phyloP scores from a whole-genome alignment of 148 eudicot genomes.

The Rhododendron kiyosumense region DNA sequence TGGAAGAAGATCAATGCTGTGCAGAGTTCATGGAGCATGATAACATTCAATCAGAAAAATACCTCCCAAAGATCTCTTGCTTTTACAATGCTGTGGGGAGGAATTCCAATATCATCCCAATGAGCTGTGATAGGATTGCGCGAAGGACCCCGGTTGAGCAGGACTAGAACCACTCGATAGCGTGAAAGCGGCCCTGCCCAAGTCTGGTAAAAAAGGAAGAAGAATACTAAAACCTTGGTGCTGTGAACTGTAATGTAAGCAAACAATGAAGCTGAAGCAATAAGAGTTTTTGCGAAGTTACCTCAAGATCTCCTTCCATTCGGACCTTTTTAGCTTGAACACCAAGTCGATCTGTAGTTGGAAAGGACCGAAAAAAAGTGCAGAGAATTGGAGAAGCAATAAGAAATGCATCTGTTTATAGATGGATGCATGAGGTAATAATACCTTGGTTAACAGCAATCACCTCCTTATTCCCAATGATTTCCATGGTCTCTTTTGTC shows the following conservation, averaged over 20 bases:
- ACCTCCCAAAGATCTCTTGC: slow-evolving; percentile 82
- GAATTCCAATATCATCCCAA: slow-evolving; percentile 76
- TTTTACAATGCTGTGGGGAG: slow-evolving; percentile 34
- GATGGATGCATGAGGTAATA: background rate
- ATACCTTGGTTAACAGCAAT: slow-evolving; percentile 80
- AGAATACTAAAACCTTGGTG: background rate
- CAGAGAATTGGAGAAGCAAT: background rate
- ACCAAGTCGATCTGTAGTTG: slow-evolving; percentile 60
- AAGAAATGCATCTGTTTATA: background rate
- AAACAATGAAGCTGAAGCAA: background rate
- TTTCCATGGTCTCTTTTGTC: slow-evolving; percentile 46
- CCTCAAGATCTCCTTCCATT: slow-evolving; percentile 64
- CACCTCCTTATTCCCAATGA: slow-evolving; percentile 58
- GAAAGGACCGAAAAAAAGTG: background rate
- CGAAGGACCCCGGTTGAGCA: slow-evolving; percentile 40
- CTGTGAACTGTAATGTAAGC: background rate
- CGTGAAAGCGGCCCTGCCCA: slow-evolving; percentile 76
- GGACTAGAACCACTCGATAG: slow-evolving; percentile 58
- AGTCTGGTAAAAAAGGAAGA: slow-evolving; percentile 25
- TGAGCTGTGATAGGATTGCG: slow-evolving; percentile 44
- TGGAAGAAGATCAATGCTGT: background rate
- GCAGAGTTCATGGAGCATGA: background rate
- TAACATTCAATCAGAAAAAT: background rate
- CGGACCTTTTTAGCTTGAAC: slow-evolving; percentile 79
- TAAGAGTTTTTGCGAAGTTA: slow-evolving; percentile 10